phyloP scores from a whole-genome alignment of 2,329 filamentous ascomycete genomes.

The Aspergillus sp. region DNA sequence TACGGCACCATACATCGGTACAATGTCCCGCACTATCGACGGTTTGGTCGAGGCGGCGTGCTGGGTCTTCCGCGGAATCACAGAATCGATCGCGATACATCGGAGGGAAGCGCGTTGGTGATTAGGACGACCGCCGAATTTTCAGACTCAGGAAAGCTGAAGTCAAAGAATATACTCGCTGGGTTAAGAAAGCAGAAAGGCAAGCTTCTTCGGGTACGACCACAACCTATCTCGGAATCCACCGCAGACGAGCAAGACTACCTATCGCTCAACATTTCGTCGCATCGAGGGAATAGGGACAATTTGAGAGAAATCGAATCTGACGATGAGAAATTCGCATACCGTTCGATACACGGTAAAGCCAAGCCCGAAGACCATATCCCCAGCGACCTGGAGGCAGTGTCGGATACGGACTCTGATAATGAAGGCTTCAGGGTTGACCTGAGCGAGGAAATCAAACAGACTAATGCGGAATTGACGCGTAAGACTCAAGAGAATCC shows the following conservation, averaged over 20 bases:
- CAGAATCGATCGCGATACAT: conserved; percentile 60
- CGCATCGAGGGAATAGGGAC: conserved; percentile 37
- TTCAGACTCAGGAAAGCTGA: conserved; percentile 42
- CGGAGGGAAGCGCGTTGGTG: conserved; percentile 33
- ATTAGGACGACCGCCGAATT: conserved; percentile 23
- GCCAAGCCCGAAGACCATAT: conserved; percentile 44
- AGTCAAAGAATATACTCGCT: conserved; percentile 37
- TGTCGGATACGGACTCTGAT: conserved; percentile 42
- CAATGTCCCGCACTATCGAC: conserved; percentile 63
- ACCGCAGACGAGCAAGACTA: conserved; percentile 25
- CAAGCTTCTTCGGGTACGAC: conserved; percentile 21
- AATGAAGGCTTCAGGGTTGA: conserved; percentile 33
- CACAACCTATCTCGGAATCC: conserved; percentile 10
- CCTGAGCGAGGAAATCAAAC: conserved; percentile 39
- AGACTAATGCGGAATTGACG: conserved; percentile 50
- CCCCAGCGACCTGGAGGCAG: conserved; percentile 44
- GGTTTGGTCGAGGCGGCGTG: conserved; percentile 61
- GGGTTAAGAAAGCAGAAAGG: conserved; percentile 14
- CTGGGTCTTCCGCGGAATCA: conserved; percentile 58
- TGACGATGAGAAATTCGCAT: conserved; percentile 49
- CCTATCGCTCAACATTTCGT: conserved; percentile 21
- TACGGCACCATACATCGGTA: conserved; percentile 71
- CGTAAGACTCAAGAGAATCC: conserved; percentile 60
- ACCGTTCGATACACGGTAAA: conserved; percentile 60
- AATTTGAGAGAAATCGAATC: conserved; percentile 26